Evolutionary conservation across 768 basidiomycete species (phyloP).

Genomic region (Boletellus ananiceps): DNA sequence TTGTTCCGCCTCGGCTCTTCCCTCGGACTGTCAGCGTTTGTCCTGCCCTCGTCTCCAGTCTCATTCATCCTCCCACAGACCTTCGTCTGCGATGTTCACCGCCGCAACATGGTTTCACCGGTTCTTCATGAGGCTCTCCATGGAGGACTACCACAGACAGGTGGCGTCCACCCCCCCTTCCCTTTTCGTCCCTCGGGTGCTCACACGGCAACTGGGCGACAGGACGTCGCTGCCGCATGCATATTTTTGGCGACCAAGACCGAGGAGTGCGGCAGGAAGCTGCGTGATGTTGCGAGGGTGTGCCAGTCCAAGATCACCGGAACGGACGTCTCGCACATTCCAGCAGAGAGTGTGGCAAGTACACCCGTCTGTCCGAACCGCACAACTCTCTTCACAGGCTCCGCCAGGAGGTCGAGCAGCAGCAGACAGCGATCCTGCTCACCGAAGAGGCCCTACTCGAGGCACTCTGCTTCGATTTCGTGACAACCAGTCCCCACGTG

Average conservation of each 20-base stretch:
- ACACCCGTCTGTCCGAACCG: background rate
- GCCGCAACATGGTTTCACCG: slow-evolving; percentile 90
- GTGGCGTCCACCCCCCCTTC: slow-evolving; percentile 17
- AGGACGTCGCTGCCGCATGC: slow-evolving; percentile 85
- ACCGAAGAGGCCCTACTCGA: slow-evolving; percentile 79
- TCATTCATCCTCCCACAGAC: slow-evolving; percentile 47
- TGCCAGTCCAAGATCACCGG: slow-evolving; percentile 64
- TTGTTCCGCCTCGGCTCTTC: slow-evolving; percentile 78
- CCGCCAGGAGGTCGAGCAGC: slow-evolving; percentile 67
- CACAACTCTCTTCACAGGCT: background rate
- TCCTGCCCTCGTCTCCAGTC: slow-evolving; percentile 5
- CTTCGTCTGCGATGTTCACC: slow-evolving; percentile 77
- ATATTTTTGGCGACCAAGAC: slow-evolving; percentile 90
- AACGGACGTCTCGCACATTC: slow-evolving; percentile 50
- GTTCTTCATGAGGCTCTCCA: slow-evolving; percentile 83
- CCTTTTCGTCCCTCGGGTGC: slow-evolving; percentile 3
- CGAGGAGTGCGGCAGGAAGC: slow-evolving; percentile 82
- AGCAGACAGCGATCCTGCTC: slow-evolving; percentile 61
- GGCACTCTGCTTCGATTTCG: slow-evolving; percentile 82
- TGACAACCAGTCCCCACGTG: slow-evolving; percentile 71
- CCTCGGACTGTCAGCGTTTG: slow-evolving; percentile 54
- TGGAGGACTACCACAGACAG: slow-evolving; percentile 82
- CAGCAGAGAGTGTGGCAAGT: slow-evolving; percentile 62
- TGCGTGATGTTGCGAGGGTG: slow-evolving; percentile 78
- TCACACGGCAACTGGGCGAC: slow-evolving; percentile 5